Conservation (phyloP, 768 basidiomycete species). For the Rhizopogon vulgaris region DNA sequence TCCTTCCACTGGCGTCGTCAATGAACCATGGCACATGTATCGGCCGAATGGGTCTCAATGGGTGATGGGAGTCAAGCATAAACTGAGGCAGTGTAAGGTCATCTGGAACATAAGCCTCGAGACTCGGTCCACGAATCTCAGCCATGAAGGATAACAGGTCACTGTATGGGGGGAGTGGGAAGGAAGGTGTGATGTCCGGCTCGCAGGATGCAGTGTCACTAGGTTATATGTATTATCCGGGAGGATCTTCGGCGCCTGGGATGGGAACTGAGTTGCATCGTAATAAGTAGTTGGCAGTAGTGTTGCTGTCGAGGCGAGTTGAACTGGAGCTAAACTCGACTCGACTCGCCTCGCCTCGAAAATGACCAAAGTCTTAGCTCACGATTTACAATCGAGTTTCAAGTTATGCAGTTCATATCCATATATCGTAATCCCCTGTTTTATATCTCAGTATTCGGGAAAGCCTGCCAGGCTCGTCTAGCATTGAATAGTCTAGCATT, state of each 20-base stretch:
- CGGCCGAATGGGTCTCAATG: conserved; percentile 40
- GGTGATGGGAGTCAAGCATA: conserved; percentile 42
- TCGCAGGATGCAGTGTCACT: background rate
- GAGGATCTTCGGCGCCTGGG: background rate
- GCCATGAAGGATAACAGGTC: conserved; percentile 7
- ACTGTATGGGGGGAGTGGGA: background rate
- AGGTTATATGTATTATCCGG: background rate
- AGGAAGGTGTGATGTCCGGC: background rate
- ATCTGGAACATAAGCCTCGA: conserved; percentile 47
- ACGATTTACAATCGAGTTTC: too few relatives aligned
- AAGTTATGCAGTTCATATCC: too few relatives aligned
- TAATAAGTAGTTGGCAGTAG: too few relatives aligned
- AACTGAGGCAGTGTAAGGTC: conserved; percentile 64
- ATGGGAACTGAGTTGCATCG: too few relatives aligned
- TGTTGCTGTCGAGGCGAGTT: too few relatives aligned
- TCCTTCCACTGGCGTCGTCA: conserved; percentile 46
- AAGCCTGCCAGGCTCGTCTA: too few relatives aligned
- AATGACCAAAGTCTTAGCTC: too few relatives aligned
- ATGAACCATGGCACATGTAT: conserved; percentile 49
- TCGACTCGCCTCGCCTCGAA: too few relatives aligned
- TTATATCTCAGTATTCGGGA: too few relatives aligned
- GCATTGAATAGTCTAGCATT: too few relatives aligned
- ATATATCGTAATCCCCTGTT: too few relatives aligned
- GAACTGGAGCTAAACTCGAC: too few relatives aligned
- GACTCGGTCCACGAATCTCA: conserved; percentile 20